A percentile compares a stretch with the other conserved stretches of the same genome.
These are phyloP conservation scores for Hericium rajendrae DNA, from an alignment of 768 basidiomycete species.

Conservation along the genomic window DNA sequence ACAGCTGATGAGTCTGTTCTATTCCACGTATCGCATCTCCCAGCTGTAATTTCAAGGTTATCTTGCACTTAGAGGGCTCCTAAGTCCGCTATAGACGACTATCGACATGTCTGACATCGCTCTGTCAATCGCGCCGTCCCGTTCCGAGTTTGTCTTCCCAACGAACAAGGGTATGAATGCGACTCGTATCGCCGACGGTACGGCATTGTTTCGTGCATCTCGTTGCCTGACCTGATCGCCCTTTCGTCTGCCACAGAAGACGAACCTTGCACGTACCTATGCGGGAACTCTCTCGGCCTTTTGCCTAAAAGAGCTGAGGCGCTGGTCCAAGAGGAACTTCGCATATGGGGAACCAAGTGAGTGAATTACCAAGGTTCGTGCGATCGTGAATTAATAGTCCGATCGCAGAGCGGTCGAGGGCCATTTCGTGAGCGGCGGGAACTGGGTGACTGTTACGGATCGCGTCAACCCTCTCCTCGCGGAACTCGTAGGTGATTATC, in stretches of 20 bases:
- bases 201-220: not conserved
- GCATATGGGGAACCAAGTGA: slow-evolving; percentile 72
- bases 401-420: slow-evolving; percentile 67
- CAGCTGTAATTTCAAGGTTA: no score
- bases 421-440: slow-evolving; percentile 72
- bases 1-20: no score
- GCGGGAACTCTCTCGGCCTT: slow-evolving; percentile 91
- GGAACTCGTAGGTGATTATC: slow-evolving; percentile 64
- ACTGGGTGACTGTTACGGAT: slow-evolving; percentile 76
- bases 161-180: slow-evolving; percentile 42
- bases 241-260: slow-evolving; percentile 26
- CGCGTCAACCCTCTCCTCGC: slow-evolving; percentile 67
- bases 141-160: slow-evolving; percentile 23
- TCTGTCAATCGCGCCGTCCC: slow-evolving; percentile 3
- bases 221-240: not conserved
- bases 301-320: slow-evolving; percentile 63
- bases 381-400: not conserved
- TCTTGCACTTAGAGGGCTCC: no score
- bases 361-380: slow-evolving; percentile 8
- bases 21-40: no score
- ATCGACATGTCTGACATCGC: no score
- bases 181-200: slow-evolving; percentile 12
- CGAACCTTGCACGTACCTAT: slow-evolving; percentile 69
- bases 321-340: slow-evolving; percentile 74
- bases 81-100: no score